A percentile compares a stretch with the other conserved stretches of the same genome.
phyloP scores from a whole-genome alignment of 495 filamentous ascomycete genomes.

The Rhypophila decipiens region DNA sequence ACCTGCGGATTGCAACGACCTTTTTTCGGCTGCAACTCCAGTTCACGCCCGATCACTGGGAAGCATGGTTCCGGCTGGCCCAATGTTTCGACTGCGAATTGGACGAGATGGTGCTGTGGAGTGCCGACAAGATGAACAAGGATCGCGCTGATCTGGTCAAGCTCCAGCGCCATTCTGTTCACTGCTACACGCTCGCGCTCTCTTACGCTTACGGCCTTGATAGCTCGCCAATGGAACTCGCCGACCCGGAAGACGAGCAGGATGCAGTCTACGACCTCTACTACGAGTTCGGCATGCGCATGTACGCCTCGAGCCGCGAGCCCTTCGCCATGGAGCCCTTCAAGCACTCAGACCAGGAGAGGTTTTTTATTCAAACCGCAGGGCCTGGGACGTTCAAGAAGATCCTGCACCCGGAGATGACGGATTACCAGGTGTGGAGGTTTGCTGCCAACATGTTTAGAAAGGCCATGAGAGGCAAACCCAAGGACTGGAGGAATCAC shows the following conservation, averaged over 20 bases:
- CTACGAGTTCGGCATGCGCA: constrained; percentile 78
- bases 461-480: constrained; percentile 64
- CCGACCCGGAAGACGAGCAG: constrained; percentile 54
- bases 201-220: constrained; percentile 63
- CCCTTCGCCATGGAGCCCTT: constrained; percentile 89
- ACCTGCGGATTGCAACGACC: constrained; percentile 73
- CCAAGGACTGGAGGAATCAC: constrained; percentile 81
- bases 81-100: constrained; percentile 88
- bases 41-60: constrained; percentile 80
- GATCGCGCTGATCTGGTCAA: constrained; percentile 65
- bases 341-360: constrained; percentile 62
- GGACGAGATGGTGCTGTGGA: constrained; percentile 90
- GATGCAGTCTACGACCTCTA: constrained; percentile 76
- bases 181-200: constrained; percentile 88
- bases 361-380: constrained; percentile 64
- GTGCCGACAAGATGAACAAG: constrained; percentile 92
- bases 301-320: constrained; percentile 87
- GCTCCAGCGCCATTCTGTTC: constrained; percentile 76
- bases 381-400: constrained; percentile 68
- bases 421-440: constrained; percentile 73
- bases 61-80: constrained; percentile 90
- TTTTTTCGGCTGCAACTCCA: constrained; percentile 84
- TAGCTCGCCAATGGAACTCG: constrained; percentile 25
- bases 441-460: constrained; percentile 75
- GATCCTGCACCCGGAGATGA: constrained; percentile 66